Conservation (phyloP, 2,329 filamentous ascomycete species). For the Diaporthe sp. region DNA sequence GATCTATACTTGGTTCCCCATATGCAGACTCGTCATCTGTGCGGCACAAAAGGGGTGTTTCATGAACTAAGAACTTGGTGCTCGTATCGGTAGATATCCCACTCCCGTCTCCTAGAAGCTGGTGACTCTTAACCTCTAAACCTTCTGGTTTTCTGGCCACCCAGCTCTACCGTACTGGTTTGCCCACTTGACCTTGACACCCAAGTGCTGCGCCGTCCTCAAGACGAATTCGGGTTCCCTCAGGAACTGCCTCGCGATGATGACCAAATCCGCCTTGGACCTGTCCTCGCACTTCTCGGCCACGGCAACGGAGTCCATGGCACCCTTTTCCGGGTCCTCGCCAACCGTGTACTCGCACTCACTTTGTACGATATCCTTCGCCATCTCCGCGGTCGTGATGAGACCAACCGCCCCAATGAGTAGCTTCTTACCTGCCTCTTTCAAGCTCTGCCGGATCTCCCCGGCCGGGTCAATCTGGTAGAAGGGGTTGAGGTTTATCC, state of each 20-base stretch:
- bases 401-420: slow-evolving; percentile 81
- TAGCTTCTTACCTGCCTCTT: slow-evolving; percentile 62
- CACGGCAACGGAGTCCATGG: slow-evolving; percentile 44
- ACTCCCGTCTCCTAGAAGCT: neutral
- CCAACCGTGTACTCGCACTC: slow-evolving; percentile 51
- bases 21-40: neutral
- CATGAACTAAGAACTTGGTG: neutral
- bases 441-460: slow-evolving; percentile 76
- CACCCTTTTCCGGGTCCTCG: slow-evolving; percentile 53
- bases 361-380: slow-evolving; percentile 69
- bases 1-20: neutral
- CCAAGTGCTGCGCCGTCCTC: slow-evolving; percentile 78
- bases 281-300: slow-evolving; percentile 54
- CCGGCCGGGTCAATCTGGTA: slow-evolving; percentile 84
- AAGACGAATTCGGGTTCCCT: slow-evolving; percentile 86
- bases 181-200: slow-evolving; percentile 78
- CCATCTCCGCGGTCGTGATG: slow-evolving; percentile 78
- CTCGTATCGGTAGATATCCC: neutral
- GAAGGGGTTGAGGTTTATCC: slow-evolving; percentile 71
- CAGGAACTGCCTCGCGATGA: slow-evolving; percentile 83
- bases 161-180: slow-evolving; percentile 70
- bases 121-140: slow-evolving; percentile 19
- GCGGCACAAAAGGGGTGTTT: too few species aligned
- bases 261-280: slow-evolving; percentile 75
- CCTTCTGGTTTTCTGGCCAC: slow-evolving; percentile 41